Conservation (phyloP, 2,329 filamentous ascomycete genomes). For the Pseudophaeomoniella oleicola region DNA sequence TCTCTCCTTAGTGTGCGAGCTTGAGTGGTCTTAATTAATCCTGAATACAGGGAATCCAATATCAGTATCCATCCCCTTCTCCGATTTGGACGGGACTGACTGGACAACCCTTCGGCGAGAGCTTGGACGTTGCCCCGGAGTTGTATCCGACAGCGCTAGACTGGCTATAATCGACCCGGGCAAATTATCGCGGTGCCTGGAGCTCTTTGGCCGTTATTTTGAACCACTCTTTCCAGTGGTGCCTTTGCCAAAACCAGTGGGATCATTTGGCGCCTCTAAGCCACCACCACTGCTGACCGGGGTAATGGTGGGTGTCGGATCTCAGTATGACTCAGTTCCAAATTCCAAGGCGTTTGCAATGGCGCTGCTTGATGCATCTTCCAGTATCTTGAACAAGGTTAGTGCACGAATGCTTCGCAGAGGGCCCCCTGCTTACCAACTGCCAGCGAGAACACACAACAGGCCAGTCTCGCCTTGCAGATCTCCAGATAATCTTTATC, state of each 20-base stretch:
- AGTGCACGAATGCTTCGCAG: neutral
- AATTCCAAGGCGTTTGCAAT: conserved; percentile 19
- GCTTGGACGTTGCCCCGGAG: conserved; percentile 18
- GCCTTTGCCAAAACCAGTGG: conserved; percentile 13
- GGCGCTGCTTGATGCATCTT: conserved; percentile 18
- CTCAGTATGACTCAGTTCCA: conserved; percentile 19
- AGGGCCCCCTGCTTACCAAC: neutral
- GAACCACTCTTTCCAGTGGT: conserved; percentile 21
- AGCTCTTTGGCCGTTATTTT: conserved; percentile 21
- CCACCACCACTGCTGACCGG: conserved; percentile 17
- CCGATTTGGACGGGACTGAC: conserved; percentile 23
- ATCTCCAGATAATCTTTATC: conserved; percentile 21
- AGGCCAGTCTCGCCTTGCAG: conserved; percentile 17
- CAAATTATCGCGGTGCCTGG: conserved; percentile 21
- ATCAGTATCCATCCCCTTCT: conserved; percentile 21
- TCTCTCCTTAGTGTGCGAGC: conserved; percentile 7
- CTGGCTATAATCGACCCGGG: conserved; percentile 21
- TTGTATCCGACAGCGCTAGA: conserved; percentile 17
- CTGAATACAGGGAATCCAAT: conserved; percentile 18
- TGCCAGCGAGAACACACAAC: conserved; percentile 16
- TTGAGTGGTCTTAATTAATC: conserved; percentile 16
- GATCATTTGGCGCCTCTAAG: conserved; percentile 17
- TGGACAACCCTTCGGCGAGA: conserved; percentile 22
- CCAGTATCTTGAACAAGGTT: conserved; percentile 16
- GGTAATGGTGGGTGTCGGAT: conserved; percentile 21